A percentile compares a stretch with the other conserved stretches of the same genome.
phyloP scores from a whole-genome alignment of 306 rosid genomes.

The Medicago ruthenica region DNA sequence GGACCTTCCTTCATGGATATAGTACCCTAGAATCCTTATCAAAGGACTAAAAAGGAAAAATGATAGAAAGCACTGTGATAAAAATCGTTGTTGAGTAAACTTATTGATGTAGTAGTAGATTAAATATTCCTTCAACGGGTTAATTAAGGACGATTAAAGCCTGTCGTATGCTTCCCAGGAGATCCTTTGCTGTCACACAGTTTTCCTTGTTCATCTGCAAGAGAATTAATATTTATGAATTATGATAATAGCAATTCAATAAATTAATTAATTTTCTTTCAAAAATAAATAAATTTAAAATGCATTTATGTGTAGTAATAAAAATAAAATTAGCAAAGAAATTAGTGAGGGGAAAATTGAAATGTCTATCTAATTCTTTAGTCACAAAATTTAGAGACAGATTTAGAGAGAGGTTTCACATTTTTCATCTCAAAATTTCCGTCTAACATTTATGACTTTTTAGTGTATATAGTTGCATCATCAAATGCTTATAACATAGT shows the following conservation, averaged over 20 bases:
- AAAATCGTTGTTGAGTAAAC: slow-evolving; percentile 14
- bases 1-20: slow-evolving; percentile 29
- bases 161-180: slow-evolving; percentile 54
- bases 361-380: too few species aligned
- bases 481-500: too few species aligned
- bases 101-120: slow-evolving; percentile 22
- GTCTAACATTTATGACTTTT: too few species aligned
- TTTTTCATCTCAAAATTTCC: too few species aligned
- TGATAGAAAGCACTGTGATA: slow-evolving; percentile 24
- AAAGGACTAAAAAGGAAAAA: slow-evolving; percentile 28
- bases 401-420: too few species aligned
- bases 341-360: too few species aligned
- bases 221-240: not conserved
- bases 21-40: slow-evolving; percentile 35
- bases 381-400: too few species aligned
- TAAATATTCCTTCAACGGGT: slow-evolving; percentile 6
- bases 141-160: slow-evolving; percentile 8
- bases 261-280: not conserved
- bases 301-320: too few species aligned
- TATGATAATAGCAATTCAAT: not conserved
- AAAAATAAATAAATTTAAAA: too few species aligned
- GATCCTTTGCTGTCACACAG: slow-evolving; percentile 60
- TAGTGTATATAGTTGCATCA: too few species aligned
- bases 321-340: too few species aligned
- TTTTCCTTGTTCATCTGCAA: slow-evolving; percentile 72